A percentile compares a stretch with the other conserved stretches of the same genome.
These are phyloP conservation scores for Ramularia endophylla DNA, from an alignment of 2,329 filamentous ascomycete species.

Conservation along the genomic window DNA sequence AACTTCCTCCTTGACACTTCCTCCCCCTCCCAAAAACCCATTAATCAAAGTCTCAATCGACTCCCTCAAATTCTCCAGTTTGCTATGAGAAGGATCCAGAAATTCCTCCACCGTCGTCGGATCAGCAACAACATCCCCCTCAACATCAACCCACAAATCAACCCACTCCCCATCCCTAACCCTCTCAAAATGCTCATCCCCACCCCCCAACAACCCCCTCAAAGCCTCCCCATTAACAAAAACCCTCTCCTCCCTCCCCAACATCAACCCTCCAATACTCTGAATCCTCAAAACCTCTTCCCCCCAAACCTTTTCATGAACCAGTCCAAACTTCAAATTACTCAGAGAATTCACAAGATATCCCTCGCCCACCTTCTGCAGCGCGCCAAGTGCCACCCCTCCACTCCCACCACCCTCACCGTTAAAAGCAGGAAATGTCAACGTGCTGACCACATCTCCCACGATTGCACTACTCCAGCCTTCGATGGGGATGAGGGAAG, in stretches of 20 bases:
- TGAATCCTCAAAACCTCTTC: constrained; percentile 62
- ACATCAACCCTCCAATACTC: constrained; percentile 69
- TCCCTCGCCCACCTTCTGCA: constrained; percentile 55
- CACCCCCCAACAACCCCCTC: constrained; percentile 58
- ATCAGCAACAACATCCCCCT: background rate
- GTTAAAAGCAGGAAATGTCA: constrained; percentile 52
- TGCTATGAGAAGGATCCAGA: constrained; percentile 22
- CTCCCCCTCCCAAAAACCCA: constrained; percentile 8
- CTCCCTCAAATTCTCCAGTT: constrained; percentile 43
- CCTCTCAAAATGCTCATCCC: constrained; percentile 78
- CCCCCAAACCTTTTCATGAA: constrained; percentile 49
- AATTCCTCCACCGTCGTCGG: constrained; percentile 14
- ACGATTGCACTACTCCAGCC: constrained; percentile 71
- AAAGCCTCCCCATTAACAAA: constrained; percentile 68
- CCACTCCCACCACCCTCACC: no score
- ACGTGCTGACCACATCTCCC: constrained; percentile 64
- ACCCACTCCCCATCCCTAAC: constrained; percentile 66
- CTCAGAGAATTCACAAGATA: constrained; percentile 56
- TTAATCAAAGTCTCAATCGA: constrained; percentile 39
- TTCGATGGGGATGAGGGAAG: constrained; percentile 64
- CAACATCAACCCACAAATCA: constrained; percentile 62
- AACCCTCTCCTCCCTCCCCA: constrained; percentile 84
- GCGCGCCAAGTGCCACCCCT: constrained; percentile 31
- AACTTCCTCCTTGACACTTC: no score
- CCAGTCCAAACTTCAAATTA: constrained; percentile 58